Percentiles rank a stretch among this genome's conserved stretches.
These are phyloP conservation scores for Pisolithus thermaeus DNA, from an alignment of 1,284 basidiomycete genomes.

Conservation along the genomic window DNA sequence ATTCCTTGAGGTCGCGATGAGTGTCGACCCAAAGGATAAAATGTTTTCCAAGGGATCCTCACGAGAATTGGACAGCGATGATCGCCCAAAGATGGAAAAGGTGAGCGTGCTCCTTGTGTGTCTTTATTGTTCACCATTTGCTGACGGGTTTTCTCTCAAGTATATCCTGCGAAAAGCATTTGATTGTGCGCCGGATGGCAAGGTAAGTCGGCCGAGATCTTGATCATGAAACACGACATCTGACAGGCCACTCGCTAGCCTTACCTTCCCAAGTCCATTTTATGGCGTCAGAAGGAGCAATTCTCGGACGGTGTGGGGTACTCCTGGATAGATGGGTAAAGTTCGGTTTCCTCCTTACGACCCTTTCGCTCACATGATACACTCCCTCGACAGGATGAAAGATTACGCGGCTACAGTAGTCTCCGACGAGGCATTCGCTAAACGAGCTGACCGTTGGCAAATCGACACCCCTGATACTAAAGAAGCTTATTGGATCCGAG, in stretches of 20 bases:
- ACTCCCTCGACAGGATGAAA: slow-evolving; percentile 64
- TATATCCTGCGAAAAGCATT: slow-evolving; percentile 98
- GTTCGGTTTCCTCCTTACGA: not conserved
- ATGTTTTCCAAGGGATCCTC: slow-evolving; percentile 81
- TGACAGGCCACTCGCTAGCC: slow-evolving; percentile 43
- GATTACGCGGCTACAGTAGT: slow-evolving; percentile 74
- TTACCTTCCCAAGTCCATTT: slow-evolving; percentile 90
- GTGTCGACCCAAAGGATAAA: slow-evolving; percentile 84
- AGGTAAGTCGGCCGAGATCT: slow-evolving; percentile 38
- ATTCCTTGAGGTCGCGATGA: slow-evolving; percentile 94
- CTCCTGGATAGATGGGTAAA: slow-evolving; percentile 97
- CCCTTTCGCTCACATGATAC: not conserved
- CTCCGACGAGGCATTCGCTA: slow-evolving; percentile 79
- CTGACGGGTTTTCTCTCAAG: slow-evolving; percentile 32
- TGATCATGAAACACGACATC: not conserved
- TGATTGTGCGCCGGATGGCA: slow-evolving; percentile 81
- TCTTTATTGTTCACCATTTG: not conserved
- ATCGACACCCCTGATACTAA: slow-evolving; percentile 91
- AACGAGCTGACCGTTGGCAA: slow-evolving; percentile 74
- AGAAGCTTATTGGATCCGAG: slow-evolving; percentile 94
- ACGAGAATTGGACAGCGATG: slow-evolving; percentile 80
- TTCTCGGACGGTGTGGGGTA: slow-evolving; percentile 99
- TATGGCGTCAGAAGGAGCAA: slow-evolving; percentile 99
- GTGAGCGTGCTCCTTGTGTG: slow-evolving; percentile 32
- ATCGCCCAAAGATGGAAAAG: slow-evolving; percentile 91